Percentiles rank a stretch among this genome's conserved stretches.
Evolutionary conservation across 2,329 filamentous ascomycete species (phyloP).

Genomic region (Dryadomyces quercivorus): DNA sequence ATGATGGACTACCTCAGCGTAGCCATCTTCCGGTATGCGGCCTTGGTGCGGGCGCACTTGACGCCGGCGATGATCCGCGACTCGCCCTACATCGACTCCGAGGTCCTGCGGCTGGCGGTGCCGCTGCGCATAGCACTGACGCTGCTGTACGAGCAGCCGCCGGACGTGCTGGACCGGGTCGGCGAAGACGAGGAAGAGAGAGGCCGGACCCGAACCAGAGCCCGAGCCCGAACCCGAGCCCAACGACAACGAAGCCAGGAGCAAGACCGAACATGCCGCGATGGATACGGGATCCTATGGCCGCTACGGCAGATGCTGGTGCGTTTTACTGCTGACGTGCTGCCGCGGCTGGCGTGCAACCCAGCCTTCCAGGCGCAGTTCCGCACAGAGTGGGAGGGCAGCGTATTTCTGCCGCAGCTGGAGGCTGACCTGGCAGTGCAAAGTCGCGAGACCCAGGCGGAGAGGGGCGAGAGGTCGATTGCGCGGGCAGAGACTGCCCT

Average conservation of each 20-base stretch:
- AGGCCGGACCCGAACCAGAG: no score
- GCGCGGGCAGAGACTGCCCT: background rate
- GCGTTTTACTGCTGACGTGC: conserved; percentile 12
- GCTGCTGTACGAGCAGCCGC: conserved; percentile 16
- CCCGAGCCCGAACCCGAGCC: no score
- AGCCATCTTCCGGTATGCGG: conserved; percentile 40
- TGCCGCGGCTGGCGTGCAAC: conserved; percentile 14
- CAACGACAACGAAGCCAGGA: no score
- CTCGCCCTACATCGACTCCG: conserved; percentile 26
- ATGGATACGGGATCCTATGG: conserved; percentile 5
- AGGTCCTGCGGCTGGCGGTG: conserved; percentile 13
- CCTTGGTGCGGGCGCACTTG: background rate
- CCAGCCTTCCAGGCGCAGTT: conserved; percentile 12
- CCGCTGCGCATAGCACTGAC: conserved; percentile 13
- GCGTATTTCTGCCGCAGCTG: background rate
- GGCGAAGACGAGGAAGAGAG: background rate
- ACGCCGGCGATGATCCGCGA: conserved; percentile 8
- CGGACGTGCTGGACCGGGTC: background rate
- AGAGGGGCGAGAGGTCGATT: background rate
- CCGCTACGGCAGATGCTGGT: conserved; percentile 15
- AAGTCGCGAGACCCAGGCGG: no score
- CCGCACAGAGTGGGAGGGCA: conserved; percentile 8
- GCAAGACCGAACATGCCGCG: background rate
- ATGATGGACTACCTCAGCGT: conserved; percentile 30
- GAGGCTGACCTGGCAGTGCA: background rate